Evolutionary conservation across 1,284 basidiomycete species (phyloP).

Genomic region (Ustilago bromivora): DNA sequence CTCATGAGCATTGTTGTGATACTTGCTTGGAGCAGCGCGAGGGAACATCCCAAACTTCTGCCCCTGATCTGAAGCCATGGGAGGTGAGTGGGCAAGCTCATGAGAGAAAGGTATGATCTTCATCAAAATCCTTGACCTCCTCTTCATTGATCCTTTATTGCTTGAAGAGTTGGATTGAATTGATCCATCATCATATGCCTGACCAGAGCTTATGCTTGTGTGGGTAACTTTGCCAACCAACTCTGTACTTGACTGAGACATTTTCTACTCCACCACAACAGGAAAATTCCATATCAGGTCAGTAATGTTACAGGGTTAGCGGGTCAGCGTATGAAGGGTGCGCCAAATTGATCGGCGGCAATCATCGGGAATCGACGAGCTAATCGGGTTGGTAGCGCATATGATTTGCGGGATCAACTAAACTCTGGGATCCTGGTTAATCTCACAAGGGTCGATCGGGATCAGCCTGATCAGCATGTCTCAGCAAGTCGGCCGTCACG

Average conservation of each 20-base stretch:
- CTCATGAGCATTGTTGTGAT: neutral
- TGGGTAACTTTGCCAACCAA: constrained; percentile 42
- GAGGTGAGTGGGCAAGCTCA: neutral
- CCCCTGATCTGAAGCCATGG: constrained; percentile 1
- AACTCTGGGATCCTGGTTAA: no score
- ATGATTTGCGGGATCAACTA: no score
- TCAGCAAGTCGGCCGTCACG: no score
- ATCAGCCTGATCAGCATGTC: no score
- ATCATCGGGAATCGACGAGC: no score
- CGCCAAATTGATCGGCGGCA: no score
- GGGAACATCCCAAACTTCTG: constrained; percentile 31
- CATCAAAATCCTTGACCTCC: constrained; percentile 36
- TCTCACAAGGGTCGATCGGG: no score
- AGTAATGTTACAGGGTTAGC: no score
- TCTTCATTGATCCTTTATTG: constrained; percentile 13
- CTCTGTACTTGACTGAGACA: constrained; percentile 45
- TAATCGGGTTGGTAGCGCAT: no score
- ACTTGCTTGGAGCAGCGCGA: constrained; percentile 1
- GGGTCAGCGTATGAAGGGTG: no score
- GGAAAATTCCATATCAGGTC: neutral
- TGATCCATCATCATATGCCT: constrained; percentile 6
- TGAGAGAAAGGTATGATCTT: constrained; percentile 44
- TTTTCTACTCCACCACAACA: constrained; percentile 18
- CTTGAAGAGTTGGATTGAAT: constrained; percentile 17
- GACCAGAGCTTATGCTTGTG: constrained; percentile 23